These are phyloP conservation scores for Gremmenia infestans DNA, from an alignment of 2,329 filamentous ascomycete genomes.

Conservation along the genomic window DNA sequence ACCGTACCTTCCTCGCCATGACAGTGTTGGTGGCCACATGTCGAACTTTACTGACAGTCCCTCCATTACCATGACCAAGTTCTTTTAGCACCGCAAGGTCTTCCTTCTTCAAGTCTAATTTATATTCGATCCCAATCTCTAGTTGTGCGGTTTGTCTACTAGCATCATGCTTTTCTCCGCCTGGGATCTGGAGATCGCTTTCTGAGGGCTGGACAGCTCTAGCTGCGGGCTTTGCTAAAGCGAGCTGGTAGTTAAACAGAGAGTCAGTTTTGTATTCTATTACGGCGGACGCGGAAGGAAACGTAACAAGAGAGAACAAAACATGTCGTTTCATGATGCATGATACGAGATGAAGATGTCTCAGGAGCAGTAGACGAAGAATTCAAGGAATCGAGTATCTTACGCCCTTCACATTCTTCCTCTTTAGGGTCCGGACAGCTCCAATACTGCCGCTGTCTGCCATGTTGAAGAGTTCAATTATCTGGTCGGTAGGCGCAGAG, in stretches of 20 bases:
- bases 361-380: no score
- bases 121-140: constrained; percentile 97
- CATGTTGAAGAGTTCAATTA: constrained; percentile 39
- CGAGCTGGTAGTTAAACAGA: constrained; percentile 43
- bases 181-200: constrained; percentile 59
- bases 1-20: constrained; percentile 89
- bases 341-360: no score
- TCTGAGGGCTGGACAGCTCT: constrained; percentile 69
- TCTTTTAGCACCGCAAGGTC: constrained; percentile 93
- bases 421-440: constrained; percentile 81
- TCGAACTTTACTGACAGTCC: constrained; percentile 96
- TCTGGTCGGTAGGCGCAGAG: neutral
- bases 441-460: constrained; percentile 46
- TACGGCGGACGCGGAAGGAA: no score
- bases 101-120: constrained; percentile 83
- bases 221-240: constrained; percentile 72
- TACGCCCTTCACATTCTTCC: constrained; percentile 91
- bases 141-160: constrained; percentile 62
- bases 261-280: no score
- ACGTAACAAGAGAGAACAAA: no score
- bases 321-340: no score
- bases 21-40: constrained; percentile 91
- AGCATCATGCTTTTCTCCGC: constrained; percentile 36
- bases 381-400: no score
- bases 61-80: constrained; percentile 91